A percentile compares a stretch with the other conserved stretches of the same genome.
phyloP scores from a whole-genome alignment of 139 green algal species.

The Micractinium sp. region DNA sequence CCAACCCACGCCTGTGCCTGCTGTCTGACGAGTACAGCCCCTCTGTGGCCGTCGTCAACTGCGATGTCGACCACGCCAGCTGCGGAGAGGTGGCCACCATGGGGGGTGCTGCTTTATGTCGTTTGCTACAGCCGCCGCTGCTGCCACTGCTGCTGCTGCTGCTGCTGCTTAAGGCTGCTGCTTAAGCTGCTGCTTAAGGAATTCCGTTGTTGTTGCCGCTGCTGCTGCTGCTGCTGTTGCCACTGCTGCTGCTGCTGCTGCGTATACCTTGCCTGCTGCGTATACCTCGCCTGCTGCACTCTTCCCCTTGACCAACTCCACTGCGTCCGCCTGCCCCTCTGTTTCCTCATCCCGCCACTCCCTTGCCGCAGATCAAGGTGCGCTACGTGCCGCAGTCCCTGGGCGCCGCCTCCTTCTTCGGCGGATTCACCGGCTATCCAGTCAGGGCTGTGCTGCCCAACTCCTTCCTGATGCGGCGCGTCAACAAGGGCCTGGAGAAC shows the following conservation, averaged over 20 bases:
- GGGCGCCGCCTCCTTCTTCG: neutral
- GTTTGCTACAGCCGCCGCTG: too few species aligned
- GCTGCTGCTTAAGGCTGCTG: too few species aligned
- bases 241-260: too few species aligned
- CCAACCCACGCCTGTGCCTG: neutral
- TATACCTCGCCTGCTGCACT: too few species aligned
- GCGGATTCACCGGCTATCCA: neutral
- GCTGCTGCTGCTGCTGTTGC: too few species aligned
- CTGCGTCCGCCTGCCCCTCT: neutral
- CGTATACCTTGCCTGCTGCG: too few species aligned
- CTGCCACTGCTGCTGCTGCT: too few species aligned
- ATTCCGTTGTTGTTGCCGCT: too few species aligned
- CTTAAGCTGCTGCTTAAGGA: too few species aligned
- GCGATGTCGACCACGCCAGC: neutral
- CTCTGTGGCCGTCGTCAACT: neutral
- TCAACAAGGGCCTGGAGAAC: slow-evolving; percentile 14
- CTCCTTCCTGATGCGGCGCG: neutral
- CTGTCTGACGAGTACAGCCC: neutral
- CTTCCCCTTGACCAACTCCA: too few species aligned
- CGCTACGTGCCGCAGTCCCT: slow-evolving; percentile 1
- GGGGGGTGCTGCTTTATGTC: too few species aligned
- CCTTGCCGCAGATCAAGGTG: neutral
- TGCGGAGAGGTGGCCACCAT: neutral
- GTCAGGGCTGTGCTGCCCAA: slow-evolving; percentile 3
- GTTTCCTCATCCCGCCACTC: neutral